These are phyloP conservation scores for Tolypocladium inflatum DNA, from an alignment of 2,329 filamentous ascomycete genomes.

Conservation along the genomic window DNA sequence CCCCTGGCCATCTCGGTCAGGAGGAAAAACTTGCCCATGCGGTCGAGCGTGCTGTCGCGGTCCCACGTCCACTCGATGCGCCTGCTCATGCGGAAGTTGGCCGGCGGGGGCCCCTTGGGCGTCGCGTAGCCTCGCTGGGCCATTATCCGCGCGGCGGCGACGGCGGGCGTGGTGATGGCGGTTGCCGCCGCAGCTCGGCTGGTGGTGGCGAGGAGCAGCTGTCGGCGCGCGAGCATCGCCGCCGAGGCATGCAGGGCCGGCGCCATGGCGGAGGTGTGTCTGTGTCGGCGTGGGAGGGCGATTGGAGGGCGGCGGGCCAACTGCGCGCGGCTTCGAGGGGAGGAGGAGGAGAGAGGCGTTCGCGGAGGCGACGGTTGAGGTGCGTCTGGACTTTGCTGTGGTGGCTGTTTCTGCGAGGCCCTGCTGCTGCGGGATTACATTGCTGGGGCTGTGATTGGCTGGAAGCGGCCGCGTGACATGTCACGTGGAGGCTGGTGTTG, in stretches of 20 bases:
- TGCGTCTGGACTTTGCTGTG: neutral
- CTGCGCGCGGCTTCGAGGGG: conserved; percentile 2
- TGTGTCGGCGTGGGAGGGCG: conserved; percentile 7
- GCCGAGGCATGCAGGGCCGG: conserved; percentile 20
- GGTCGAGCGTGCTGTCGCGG: conserved; percentile 68
- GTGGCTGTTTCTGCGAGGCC: neutral
- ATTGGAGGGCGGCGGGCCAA: conserved; percentile 10
- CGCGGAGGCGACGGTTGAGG: neutral
- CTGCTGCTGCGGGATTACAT: conserved; percentile 29
- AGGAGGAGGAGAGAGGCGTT: conserved; percentile 4
- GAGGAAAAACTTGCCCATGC: conserved; percentile 87
- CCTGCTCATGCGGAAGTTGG: conserved; percentile 68
- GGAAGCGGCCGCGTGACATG: conserved; percentile 12
- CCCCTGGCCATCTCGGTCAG: conserved; percentile 91
- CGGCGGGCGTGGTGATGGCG: conserved; percentile 9
- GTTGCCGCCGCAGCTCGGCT: neutral
- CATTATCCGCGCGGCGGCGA: conserved; percentile 10
- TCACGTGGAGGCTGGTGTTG: conserved; percentile 14
- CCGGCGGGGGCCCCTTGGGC: conserved; percentile 68
- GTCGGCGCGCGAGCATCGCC: conserved; percentile 25
- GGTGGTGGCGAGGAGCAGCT: conserved; percentile 16
- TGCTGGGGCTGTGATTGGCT: conserved; percentile 26
- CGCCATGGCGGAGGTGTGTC: conserved; percentile 16
- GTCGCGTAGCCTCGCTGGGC: conserved; percentile 45
- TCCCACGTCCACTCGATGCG: conserved; percentile 73